Base-by-base conservation (phyloP, 257 asterid genomes). In the Rhazya stricta region DNA sequence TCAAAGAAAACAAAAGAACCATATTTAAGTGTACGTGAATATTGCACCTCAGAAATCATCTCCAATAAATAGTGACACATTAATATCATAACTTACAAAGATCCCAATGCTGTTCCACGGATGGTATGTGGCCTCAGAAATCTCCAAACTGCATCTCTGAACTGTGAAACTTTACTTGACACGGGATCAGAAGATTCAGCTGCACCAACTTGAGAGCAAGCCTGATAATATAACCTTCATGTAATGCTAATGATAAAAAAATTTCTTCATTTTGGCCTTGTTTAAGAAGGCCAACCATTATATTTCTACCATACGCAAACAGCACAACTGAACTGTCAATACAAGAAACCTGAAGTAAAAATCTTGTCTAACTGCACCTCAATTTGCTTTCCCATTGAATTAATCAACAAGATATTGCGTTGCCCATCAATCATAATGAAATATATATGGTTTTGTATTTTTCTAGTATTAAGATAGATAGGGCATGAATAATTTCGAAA, bases 71-170 rank as follows among this genome's bases (percentile, higher is more conserved):
- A 21, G 66, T n/a, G 60, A 39, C 34, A 23, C 41, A 81, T 46
- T 46, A 53, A n/a, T 27, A 74, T 11, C 53, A 77, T 48, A 23
- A 73, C 97, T 86, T 85, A 95, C 98, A 78, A 57, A 39, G 99
- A 95, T 85, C 99, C 99, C 80, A 95, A 77, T 21, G 97, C 83
- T 3, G 98, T 95, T 79, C 99, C 99, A 27, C 99, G 96, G 62
- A 95, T 95, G 66, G 99, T 95, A 82, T 92, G 99, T 36, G 98
- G 99, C 86, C 99, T 88, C 50, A 92, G 85, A 77, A 95, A 95
- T 85, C 99, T 88, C 99, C 98, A 95, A 82, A 95, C 89, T 77
- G 99, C 94, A 87, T 92, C 96, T 85, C 84, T 84, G 83, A 92
- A 91, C 30, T 81, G 88, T 68, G 84, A 83, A 76, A 87, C 61